These are phyloP conservation scores for Phyllachora maydis DNA, from an alignment of 2,329 filamentous ascomycete species.

Conservation along the genomic window DNA sequence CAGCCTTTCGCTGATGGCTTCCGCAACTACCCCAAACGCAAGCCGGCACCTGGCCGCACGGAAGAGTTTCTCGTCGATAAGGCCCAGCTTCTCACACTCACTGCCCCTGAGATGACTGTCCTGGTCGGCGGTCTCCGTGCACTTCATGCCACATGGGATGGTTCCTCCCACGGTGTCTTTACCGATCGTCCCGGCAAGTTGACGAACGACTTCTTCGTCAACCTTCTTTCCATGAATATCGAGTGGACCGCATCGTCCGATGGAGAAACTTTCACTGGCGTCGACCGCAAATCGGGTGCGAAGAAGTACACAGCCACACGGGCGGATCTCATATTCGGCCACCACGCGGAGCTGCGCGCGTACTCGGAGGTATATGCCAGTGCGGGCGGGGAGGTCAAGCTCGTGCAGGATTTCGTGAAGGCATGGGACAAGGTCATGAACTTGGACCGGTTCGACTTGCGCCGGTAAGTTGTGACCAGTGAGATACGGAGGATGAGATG, in stretches of 20 bases:
- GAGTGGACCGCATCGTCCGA: conserved; percentile 35
- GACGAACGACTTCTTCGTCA: conserved; percentile 68
- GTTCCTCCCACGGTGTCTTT: conserved; percentile 44
- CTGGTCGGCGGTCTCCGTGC: conserved; percentile 53
- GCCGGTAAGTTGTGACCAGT: too few relatives aligned
- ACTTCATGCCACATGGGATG: conserved; percentile 51
- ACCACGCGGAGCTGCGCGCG: conserved; percentile 54
- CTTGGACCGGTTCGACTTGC: conserved; percentile 49
- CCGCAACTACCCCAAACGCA: conserved; percentile 55
- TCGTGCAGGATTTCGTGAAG: conserved; percentile 49
- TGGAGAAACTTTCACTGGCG: conserved; percentile 40
- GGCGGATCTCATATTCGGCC: conserved; percentile 49
- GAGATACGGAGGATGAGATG: too few relatives aligned
- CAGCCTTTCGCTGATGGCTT: conserved; percentile 56
- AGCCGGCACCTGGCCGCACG: conserved; percentile 33
- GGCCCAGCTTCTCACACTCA: conserved; percentile 49
- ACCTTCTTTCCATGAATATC: conserved; percentile 48
- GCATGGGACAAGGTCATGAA: conserved; percentile 62
- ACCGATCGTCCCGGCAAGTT: conserved; percentile 47
- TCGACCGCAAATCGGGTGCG: conserved; percentile 41
- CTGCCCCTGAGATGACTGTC: conserved; percentile 49
- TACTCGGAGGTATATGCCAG: conserved; percentile 49
- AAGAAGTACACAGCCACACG: conserved; percentile 53
- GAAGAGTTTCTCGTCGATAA: conserved; percentile 55
- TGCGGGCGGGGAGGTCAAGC: conserved; percentile 37